These are phyloP conservation scores for Blakeslea trispora DNA, from an alignment of 371 early-diverging fungal species.

Conservation along the genomic window DNA sequence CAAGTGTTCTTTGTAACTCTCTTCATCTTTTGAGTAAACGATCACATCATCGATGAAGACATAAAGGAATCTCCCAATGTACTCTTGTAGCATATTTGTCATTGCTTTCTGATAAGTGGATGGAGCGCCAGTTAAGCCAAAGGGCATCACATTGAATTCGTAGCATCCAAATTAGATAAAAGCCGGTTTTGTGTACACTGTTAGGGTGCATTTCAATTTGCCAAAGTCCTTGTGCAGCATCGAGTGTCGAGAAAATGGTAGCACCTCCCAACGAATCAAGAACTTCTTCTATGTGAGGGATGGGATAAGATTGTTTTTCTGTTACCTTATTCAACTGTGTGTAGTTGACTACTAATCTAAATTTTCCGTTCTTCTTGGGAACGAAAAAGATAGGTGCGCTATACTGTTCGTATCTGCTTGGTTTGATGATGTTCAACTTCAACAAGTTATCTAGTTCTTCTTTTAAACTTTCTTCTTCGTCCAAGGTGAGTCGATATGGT, in stretches of 20 bases:
- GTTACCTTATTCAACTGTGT: conserved; percentile 43
- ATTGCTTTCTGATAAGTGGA: conserved; percentile 48
- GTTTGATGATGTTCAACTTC: conserved; percentile 13
- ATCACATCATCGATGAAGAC: conserved; percentile 56
- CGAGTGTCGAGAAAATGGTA: background rate
- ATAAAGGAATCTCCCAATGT: conserved; percentile 26
- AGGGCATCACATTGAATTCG: conserved; percentile 56
- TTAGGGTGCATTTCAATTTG: conserved; percentile 29
- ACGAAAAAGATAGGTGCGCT: conserved; percentile 47
- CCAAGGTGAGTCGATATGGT: conserved; percentile 12
- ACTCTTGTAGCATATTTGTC: conserved; percentile 18
- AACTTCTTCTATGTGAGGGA: conserved; percentile 43
- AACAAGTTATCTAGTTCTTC: conserved; percentile 17
- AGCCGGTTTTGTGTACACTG: conserved; percentile 52
- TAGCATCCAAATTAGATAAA: conserved; percentile 47
- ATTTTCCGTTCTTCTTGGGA: conserved; percentile 42
- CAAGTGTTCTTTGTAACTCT: conserved; percentile 40
- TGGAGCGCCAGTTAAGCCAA: conserved; percentile 50
- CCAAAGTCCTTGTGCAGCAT: conserved; percentile 38
- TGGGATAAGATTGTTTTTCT: conserved; percentile 33
- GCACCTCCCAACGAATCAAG: conserved; percentile 29
- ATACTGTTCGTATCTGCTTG: conserved; percentile 9
- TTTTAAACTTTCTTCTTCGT: conserved; percentile 15
- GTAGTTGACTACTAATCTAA: conserved; percentile 36
- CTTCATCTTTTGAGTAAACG: conserved; percentile 28